These are phyloP conservation scores for Neocallimastix lanati DNA, from an alignment of 192 early-diverging fungal genomes.

Conservation along the genomic window DNA sequence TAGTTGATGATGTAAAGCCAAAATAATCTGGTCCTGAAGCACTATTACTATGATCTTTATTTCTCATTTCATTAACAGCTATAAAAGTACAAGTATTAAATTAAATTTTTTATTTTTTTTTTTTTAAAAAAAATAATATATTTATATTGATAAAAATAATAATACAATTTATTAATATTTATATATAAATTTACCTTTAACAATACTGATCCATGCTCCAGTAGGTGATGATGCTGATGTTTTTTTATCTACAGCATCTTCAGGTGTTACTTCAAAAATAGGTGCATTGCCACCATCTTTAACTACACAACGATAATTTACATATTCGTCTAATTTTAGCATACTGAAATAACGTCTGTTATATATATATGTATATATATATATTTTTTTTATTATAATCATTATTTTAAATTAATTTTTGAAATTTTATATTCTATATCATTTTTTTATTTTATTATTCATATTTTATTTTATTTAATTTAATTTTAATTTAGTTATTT, in stretches of 20 bases:
- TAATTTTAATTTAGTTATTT: too few relatives aligned
- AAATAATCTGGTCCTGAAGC: conserved; percentile 80
- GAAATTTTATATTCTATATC: too few relatives aligned
- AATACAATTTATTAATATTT: too few relatives aligned
- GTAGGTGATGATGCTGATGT: conserved; percentile 62
- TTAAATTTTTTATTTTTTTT: too few relatives aligned
- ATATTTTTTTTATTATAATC: too few relatives aligned
- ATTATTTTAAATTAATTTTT: too few relatives aligned
- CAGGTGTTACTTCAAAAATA: conserved; percentile 65
- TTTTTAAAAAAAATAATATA: too few relatives aligned
- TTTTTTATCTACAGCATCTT: conserved; percentile 52
- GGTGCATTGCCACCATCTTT: conserved; percentile 60
- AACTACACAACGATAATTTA: conserved; percentile 47
- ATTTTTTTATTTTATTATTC: too few relatives aligned
- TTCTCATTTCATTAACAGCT: conserved; percentile 56
- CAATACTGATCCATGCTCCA: conserved; percentile 72
- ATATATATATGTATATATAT: too few relatives aligned
- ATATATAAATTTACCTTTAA: conserved; percentile 20
- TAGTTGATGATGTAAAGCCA: conserved; percentile 72
- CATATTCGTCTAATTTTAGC: conserved; percentile 28
- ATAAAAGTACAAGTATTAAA: background rate
- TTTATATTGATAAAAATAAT: too few relatives aligned
- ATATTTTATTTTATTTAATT: too few relatives aligned
- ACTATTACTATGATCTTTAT: conserved; percentile 59
- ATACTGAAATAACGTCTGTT: conserved; percentile 47